Evolutionary conservation across 2,329 filamentous ascomycete species (phyloP).

Genomic region (Drechslerella dactyloides): DNA sequence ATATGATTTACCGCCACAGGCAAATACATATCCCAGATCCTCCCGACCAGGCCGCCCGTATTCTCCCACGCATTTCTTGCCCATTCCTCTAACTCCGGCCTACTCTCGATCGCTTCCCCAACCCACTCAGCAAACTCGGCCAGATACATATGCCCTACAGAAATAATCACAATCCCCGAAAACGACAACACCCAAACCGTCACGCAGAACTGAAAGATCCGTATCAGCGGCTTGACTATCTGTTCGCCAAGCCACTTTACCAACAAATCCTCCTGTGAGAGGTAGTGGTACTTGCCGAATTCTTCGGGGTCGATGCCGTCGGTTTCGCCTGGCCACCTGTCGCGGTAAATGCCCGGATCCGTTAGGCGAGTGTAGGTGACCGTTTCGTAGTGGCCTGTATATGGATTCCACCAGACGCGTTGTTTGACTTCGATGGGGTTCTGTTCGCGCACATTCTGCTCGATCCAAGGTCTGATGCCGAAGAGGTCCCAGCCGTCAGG

Average conservation of each 20-base stretch:
- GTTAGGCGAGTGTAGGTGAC: slow-evolving; percentile 18
- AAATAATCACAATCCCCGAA: slow-evolving; percentile 12
- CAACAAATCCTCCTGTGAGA: slow-evolving; percentile 8
- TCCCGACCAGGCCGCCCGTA: not conserved
- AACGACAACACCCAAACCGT: not conserved
- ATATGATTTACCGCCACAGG: not conserved
- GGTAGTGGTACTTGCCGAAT: slow-evolving; percentile 37
- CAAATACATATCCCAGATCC: not conserved
- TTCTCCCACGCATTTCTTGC: not conserved
- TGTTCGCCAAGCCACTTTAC: slow-evolving; percentile 29
- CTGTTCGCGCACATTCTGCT: not conserved
- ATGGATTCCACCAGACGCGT: slow-evolving; percentile 24
- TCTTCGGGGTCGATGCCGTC: slow-evolving; percentile 30
- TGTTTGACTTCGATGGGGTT: slow-evolving; percentile 21
- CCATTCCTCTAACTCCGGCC: not conserved
- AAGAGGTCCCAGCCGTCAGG: slow-evolving; percentile 17
- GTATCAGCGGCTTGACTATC: slow-evolving; percentile 35
- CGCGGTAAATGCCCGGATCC: slow-evolving; percentile 14
- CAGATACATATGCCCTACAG: slow-evolving; percentile 24
- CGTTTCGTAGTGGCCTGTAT: slow-evolving; percentile 16
- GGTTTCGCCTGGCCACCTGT: slow-evolving; percentile 30
- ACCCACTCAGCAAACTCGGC: slow-evolving; percentile 5
- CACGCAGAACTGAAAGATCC: slow-evolving; percentile 11
- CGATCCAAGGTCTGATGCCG: slow-evolving; percentile 13
- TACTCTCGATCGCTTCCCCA: not conserved